Conservation (phyloP, 805 yeast genomes). For the Pichia deserticola region DNA sequence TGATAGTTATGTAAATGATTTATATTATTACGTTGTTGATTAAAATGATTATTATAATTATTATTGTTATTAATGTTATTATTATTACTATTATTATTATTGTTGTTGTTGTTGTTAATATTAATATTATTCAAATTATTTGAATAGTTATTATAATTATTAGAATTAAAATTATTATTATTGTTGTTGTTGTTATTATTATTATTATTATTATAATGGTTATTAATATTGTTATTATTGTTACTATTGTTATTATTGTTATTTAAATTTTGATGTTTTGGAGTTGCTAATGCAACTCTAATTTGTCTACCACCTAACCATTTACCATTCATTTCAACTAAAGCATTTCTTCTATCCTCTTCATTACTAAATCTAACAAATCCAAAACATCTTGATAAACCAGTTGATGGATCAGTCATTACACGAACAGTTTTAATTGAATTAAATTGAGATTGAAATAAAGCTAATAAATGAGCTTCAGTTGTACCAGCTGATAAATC, state of each 20-base stretch:
- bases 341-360: conserved; percentile 58
- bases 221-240: not conserved
- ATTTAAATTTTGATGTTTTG: conserved; percentile 39
- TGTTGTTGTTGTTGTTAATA: not conserved
- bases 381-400: conserved; percentile 73
- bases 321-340: conserved; percentile 68
- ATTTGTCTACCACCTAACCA: conserved; percentile 75
- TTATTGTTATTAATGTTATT: not conserved
- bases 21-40: conserved; percentile 1
- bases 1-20: not conserved
- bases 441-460: conserved; percentile 59
- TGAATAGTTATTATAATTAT: conserved; percentile 1
- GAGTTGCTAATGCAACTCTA: conserved; percentile 74
- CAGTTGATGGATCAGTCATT: conserved; percentile 79
- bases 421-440: conserved; percentile 75
- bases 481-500: conserved; percentile 73
- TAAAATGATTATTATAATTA: not conserved
- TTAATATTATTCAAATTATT: conserved; percentile 2
- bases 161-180: not conserved
- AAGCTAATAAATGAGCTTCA: conserved; percentile 67
- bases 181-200: not conserved
- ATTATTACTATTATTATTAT: not conserved
- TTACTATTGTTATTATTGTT: conserved; percentile 11
- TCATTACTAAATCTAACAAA: conserved; percentile 71
- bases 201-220: conserved; percentile 27